These are phyloP conservation scores for Prunella vulgaris DNA, from an alignment of 257 asterid species.

Conservation along the genomic window DNA sequence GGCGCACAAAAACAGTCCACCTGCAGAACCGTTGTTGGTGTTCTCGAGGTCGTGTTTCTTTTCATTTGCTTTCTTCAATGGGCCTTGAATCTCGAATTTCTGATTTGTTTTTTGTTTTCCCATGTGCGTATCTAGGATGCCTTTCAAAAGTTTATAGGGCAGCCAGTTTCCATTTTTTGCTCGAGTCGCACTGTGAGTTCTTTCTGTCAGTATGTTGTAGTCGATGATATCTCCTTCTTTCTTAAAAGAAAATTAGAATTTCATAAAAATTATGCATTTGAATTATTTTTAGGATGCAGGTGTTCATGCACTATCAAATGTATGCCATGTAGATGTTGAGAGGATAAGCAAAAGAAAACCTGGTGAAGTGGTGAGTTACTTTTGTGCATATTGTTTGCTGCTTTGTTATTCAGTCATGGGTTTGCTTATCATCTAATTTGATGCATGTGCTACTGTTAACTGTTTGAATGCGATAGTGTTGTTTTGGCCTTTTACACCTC, in stretches of 20 bases:
- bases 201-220: neutral
- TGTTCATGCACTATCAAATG: constrained; percentile 91
- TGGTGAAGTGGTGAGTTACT: constrained; percentile 65
- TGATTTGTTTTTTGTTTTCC: neutral
- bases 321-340: constrained; percentile 87
- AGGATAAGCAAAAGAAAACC: constrained; percentile 96
- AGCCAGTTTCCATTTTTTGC: constrained; percentile 77
- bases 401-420: neutral
- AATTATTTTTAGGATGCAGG: constrained; percentile 69
- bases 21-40: constrained; percentile 81
- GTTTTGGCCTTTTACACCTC: neutral
- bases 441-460: neutral
- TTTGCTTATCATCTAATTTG: neutral
- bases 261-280: neutral
- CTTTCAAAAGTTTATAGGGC: constrained; percentile 68
- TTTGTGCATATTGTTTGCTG: neutral
- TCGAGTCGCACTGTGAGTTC: constrained; percentile 88
- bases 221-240: neutral
- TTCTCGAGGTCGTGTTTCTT: constrained; percentile 46
- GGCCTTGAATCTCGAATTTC: neutral
- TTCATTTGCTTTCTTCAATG: neutral
- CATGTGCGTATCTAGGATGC: constrained; percentile 66
- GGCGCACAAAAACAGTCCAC: constrained; percentile 83
- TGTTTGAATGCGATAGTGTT: neutral
- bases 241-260: neutral